These are phyloP conservation scores for Coemansia sp. DNA, from an alignment of 192 early-diverging fungal genomes.

Conservation along the genomic window DNA sequence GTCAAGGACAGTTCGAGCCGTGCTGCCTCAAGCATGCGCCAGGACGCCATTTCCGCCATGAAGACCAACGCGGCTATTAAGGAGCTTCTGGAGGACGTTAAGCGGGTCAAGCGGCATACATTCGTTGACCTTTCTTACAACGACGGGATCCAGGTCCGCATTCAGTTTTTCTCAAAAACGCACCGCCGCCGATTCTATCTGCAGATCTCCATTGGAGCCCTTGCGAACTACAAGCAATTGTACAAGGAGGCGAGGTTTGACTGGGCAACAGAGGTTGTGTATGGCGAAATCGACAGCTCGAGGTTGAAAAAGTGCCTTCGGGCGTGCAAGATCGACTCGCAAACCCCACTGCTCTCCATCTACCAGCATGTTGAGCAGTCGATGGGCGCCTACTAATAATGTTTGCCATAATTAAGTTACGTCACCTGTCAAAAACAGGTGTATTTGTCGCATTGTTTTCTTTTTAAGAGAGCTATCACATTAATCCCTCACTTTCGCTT, in stretches of 20 bases:
- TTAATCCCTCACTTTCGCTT: neutral
- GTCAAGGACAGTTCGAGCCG: slow-evolving; percentile 26
- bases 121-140: slow-evolving; percentile 43
- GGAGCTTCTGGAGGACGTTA: slow-evolving; percentile 44
- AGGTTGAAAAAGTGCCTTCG: slow-evolving; percentile 25
- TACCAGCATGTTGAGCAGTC: slow-evolving; percentile 46
- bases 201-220: slow-evolving; percentile 31
- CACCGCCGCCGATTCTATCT: slow-evolving; percentile 48
- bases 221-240: slow-evolving; percentile 34
- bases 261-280: slow-evolving; percentile 44
- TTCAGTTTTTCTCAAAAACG: slow-evolving; percentile 47
- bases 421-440: neutral
- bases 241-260: slow-evolving; percentile 31
- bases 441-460: neutral
- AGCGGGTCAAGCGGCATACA: slow-evolving; percentile 36
- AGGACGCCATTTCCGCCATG: slow-evolving; percentile 46
- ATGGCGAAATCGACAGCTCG: slow-evolving; percentile 33
- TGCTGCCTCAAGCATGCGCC: slow-evolving; percentile 22
- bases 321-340: slow-evolving; percentile 22
- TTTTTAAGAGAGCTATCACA: neutral
- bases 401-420: neutral
- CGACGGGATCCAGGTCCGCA: slow-evolving; percentile 44
- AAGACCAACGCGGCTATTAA: slow-evolving; percentile 47
- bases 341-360: slow-evolving; percentile 43
- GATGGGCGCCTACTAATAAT: slow-evolving; percentile 29